phyloP scores from a whole-genome alignment of 169 alveolate species.

The Toxoplasma gondii region DNA sequence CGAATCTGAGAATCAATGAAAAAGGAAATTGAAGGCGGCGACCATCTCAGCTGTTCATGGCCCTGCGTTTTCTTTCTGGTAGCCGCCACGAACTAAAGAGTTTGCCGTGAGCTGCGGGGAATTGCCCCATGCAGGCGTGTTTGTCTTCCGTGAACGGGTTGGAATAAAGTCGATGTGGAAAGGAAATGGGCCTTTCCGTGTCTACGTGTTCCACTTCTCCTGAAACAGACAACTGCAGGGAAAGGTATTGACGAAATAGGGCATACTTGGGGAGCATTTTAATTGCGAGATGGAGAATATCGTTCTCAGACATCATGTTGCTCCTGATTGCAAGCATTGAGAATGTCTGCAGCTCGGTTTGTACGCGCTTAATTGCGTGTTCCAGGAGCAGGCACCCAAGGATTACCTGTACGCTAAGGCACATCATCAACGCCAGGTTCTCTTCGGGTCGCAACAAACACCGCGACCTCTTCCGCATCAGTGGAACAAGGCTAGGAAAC shows the following conservation, averaged over 20 bases:
- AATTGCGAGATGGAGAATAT: constrained; percentile 29
- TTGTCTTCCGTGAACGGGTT: too few relatives aligned
- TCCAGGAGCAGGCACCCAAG: constrained; percentile 21
- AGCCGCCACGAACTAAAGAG: too few relatives aligned
- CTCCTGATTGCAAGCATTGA: constrained; percentile 14
- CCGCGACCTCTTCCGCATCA: too few relatives aligned
- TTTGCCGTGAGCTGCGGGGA: too few relatives aligned
- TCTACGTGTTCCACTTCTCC: too few relatives aligned
- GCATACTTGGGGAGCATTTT: constrained; percentile 22
- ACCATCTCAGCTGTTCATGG: background rate
- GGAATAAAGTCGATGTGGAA: too few relatives aligned
- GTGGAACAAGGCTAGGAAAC: too few relatives aligned
- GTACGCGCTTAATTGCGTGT: background rate
- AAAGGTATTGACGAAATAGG: too few relatives aligned
- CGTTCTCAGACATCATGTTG: constrained; percentile 21
- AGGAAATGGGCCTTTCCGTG: too few relatives aligned
- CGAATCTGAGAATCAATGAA: background rate
- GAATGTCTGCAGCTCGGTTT: background rate
- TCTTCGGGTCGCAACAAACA: background rate
- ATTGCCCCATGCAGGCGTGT: too few relatives aligned
- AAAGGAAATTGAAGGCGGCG: background rate
- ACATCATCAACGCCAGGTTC: background rate
- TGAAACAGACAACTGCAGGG: too few relatives aligned
- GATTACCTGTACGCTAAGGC: constrained; percentile 7
- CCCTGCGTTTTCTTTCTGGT: too few relatives aligned